Evolutionary conservation across 2,329 filamentous ascomycete species (phyloP).

Genomic region (Fusarium verticillioides): DNA sequence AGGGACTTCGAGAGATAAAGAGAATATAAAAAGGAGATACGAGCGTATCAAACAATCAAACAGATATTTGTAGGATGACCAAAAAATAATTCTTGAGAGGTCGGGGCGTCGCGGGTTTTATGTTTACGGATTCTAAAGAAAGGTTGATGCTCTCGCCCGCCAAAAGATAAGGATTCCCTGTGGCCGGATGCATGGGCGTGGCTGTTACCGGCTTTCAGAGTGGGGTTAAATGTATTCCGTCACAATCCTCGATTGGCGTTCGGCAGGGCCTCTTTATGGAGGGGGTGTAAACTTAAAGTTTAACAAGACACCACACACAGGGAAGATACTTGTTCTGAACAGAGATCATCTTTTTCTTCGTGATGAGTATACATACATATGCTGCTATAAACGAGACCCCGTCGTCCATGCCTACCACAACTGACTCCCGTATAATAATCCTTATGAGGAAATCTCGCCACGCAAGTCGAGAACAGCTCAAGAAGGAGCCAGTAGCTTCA

Average conservation of each 20-base stretch:
- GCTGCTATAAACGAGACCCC: no score
- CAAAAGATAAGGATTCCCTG: slow-evolving; percentile 44
- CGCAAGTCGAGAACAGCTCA: not conserved
- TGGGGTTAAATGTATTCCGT: slow-evolving; percentile 13
- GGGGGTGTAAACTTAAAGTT: slow-evolving; percentile 4
- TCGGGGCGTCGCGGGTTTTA: slow-evolving; percentile 44
- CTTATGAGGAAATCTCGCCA: no score
- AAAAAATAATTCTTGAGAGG: slow-evolving; percentile 17
- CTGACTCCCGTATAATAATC: not conserved
- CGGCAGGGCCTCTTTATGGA: slow-evolving; percentile 2
- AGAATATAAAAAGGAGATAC: slow-evolving; percentile 10
- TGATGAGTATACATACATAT: no score
- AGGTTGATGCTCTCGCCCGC: slow-evolving; percentile 30
- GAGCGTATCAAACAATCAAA: slow-evolving; percentile 35
- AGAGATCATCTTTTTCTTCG: no score
- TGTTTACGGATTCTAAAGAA: slow-evolving; percentile 40
- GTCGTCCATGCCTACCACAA: not conserved
- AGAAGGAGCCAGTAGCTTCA: not conserved
- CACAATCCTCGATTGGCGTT: slow-evolving; percentile 30
- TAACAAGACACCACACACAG: slow-evolving; percentile 5
- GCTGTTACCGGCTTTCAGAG: slow-evolving; percentile 40
- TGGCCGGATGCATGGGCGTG: slow-evolving; percentile 46
- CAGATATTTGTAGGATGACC: slow-evolving; percentile 41
- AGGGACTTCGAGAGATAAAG: no score
- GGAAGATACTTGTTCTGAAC: slow-evolving; percentile 23